Evolutionary conservation across 805 yeast species (phyloP).

Genomic region (Komagataella pseudopastoris): DNA sequence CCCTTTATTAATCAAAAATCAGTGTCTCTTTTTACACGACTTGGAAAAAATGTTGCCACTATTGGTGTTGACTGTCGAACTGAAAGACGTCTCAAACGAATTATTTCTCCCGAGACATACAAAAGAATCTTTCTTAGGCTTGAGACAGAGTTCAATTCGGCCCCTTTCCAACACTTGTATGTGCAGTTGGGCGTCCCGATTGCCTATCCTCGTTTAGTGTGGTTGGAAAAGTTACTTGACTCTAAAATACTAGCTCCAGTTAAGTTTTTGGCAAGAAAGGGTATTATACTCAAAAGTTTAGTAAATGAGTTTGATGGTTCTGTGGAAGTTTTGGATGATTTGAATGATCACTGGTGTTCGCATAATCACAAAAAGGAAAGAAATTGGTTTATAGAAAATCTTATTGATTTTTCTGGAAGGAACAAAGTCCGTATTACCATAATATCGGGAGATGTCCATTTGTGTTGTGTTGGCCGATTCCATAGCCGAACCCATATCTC

Average conservation of each 20-base stretch:
- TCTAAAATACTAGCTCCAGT: slow-evolving; percentile 52
- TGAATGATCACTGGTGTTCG: slow-evolving; percentile 96
- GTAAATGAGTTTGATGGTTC: slow-evolving; percentile 90
- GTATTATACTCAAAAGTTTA: slow-evolving; percentile 53
- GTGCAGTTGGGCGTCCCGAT: slow-evolving; percentile 91
- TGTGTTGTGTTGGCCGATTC: slow-evolving; percentile 74
- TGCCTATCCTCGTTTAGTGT: slow-evolving; percentile 85
- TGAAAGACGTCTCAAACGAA: slow-evolving; percentile 55
- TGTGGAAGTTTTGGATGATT: slow-evolving; percentile 82
- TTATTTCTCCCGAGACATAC: slow-evolving; percentile 47
- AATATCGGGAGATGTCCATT: slow-evolving; percentile 87
- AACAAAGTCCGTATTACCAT: slow-evolving; percentile 68
- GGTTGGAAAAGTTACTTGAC: slow-evolving; percentile 70
- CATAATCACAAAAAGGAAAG: slow-evolving; percentile 77
- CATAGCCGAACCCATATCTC: slow-evolving; percentile 37
- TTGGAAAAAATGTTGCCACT: slow-evolving; percentile 64
- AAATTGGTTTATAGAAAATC: slow-evolving; percentile 45
- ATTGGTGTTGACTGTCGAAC: slow-evolving; percentile 88
- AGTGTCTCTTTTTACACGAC: slow-evolving; percentile 56
- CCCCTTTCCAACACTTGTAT: slow-evolving; percentile 59
- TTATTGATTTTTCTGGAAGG: slow-evolving; percentile 53
- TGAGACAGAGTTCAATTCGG: slow-evolving; percentile 32
- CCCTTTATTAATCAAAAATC: slow-evolving; percentile 56
- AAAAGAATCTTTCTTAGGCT: slow-evolving; percentile 45
- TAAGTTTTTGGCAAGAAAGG: slow-evolving; percentile 44